A percentile compares a stretch with the other conserved stretches of the same genome.
These are phyloP conservation scores for Chrysoporthe deuterocubensis DNA, from an alignment of 2,329 filamentous ascomycete species.

Conservation along the genomic window DNA sequence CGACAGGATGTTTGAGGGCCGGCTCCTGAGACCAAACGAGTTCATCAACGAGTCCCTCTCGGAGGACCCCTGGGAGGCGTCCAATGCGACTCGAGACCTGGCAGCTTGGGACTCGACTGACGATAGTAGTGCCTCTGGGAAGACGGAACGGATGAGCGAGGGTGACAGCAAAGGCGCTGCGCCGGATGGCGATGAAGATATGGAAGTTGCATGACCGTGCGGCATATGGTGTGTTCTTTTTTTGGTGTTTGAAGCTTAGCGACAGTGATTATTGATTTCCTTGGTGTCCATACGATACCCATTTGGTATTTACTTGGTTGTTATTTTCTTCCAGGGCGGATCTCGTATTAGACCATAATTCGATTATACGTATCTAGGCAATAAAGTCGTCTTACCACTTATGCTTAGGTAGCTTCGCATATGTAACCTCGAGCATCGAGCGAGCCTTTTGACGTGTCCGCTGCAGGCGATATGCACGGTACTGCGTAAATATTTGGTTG, in stretches of 20 bases:
- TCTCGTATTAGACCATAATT: not conserved
- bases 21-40: slow-evolving; percentile 22
- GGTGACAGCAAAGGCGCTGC: slow-evolving; percentile 1
- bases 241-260: not conserved
- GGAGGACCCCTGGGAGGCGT: not conserved
- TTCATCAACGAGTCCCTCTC: slow-evolving; percentile 22
- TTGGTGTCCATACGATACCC: not conserved
- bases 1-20: slow-evolving; percentile 21
- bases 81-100: not conserved
- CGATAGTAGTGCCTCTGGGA: slow-evolving; percentile 10
- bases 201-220: not conserved
- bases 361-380: not conserved
- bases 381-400: not conserved
- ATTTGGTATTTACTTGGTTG: not conserved
- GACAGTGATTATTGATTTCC: not conserved
- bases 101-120: not conserved
- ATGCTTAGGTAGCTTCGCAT: too few relatives aligned
- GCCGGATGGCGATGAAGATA: not conserved
- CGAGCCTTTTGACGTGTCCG: not conserved
- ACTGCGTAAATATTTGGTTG: not conserved
- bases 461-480: not conserved
- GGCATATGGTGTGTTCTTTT: not conserved
- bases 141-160: slow-evolving; percentile 14
- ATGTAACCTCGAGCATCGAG: not conserved
- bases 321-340: not conserved